phyloP scores from a whole-genome alignment of 2,329 filamentous ascomycete genomes.

The Aspergillus hiratsukae region DNA sequence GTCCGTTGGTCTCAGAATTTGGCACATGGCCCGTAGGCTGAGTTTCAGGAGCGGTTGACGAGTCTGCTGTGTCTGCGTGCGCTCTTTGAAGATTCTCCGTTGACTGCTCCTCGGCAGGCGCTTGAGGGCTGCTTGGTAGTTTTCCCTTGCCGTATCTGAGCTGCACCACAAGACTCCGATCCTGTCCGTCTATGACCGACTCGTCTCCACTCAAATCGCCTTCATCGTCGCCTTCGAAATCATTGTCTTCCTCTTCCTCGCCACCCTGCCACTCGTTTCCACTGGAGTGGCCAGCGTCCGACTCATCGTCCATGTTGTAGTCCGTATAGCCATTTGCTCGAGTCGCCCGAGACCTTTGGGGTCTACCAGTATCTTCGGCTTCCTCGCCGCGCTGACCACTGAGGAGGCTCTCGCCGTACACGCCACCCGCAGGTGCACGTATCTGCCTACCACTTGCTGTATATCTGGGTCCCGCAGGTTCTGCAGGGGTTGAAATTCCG shows the following conservation, averaged over 20 bases:
- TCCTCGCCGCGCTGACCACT: conserved; percentile 49
- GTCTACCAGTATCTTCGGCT: conserved; percentile 37
- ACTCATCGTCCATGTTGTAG: conserved; percentile 62
- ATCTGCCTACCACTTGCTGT: conserved; percentile 89
- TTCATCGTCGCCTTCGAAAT: conserved; percentile 55
- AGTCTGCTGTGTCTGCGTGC: conserved; percentile 9
- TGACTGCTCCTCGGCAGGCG: conserved; percentile 14
- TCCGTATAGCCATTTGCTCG: conserved; percentile 39
- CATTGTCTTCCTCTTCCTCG: conserved; percentile 67
- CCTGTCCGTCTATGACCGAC: conserved; percentile 48
- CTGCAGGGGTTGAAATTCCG: conserved; percentile 66
- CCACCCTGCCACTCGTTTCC: conserved; percentile 69
- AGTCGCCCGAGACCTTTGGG: conserved; percentile 35
- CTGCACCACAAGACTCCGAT: conserved; percentile 69
- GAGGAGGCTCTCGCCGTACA: conserved; percentile 53
- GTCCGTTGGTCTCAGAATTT: conserved; percentile 4
- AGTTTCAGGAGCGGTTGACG: conserved; percentile 3
- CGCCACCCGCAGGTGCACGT: conserved; percentile 48
- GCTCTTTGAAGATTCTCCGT: conserved; percentile 5
- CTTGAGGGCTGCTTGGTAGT: conserved; percentile 13
- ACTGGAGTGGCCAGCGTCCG: conserved; percentile 56
- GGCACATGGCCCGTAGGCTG: conserved; percentile 1
- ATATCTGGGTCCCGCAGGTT: conserved; percentile 59
- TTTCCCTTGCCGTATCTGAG: conserved; percentile 47
- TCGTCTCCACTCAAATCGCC: conserved; percentile 40